phyloP scores from a whole-genome alignment of 495 filamentous ascomycete species.

The Penicillium angulare region DNA sequence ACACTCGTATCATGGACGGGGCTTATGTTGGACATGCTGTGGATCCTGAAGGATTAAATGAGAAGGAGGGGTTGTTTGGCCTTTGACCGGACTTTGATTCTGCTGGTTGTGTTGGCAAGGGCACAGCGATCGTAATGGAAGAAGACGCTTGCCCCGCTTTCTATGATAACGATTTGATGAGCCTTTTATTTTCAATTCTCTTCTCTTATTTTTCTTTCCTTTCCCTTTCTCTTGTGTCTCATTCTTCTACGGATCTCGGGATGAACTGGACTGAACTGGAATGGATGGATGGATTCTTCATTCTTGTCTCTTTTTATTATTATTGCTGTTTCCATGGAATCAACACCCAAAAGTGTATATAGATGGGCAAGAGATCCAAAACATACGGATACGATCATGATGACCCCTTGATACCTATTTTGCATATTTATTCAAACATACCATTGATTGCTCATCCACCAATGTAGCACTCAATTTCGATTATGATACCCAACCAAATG shows the following conservation, averaged over 20 bases:
- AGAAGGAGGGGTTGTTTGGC: background rate
- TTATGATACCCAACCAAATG: too few species aligned
- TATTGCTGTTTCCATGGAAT: background rate
- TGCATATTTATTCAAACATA: background rate
- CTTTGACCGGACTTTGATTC: constrained; percentile 1
- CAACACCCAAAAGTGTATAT: background rate
- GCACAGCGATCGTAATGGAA: constrained; percentile 1
- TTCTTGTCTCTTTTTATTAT: background rate
- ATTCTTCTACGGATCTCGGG: background rate
- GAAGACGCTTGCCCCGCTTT: background rate
- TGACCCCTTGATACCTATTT: background rate
- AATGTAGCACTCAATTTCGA: too few species aligned
- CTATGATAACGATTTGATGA: constrained; percentile 13
- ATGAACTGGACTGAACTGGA: background rate
- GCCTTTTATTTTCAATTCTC: background rate
- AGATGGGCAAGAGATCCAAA: background rate
- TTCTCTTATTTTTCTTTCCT: background rate
- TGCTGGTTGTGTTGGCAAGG: constrained; percentile 12
- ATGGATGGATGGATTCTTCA: background rate
- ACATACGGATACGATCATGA: too few species aligned
- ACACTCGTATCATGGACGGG: background rate
- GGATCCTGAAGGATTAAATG: background rate
- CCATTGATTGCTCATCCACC: too few species aligned
- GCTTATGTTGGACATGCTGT: background rate
- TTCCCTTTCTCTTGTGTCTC: background rate